Evolutionary conservation across 2,329 filamentous ascomycete species (phyloP).

Genomic region (Aspergillus pseudotamarii): DNA sequence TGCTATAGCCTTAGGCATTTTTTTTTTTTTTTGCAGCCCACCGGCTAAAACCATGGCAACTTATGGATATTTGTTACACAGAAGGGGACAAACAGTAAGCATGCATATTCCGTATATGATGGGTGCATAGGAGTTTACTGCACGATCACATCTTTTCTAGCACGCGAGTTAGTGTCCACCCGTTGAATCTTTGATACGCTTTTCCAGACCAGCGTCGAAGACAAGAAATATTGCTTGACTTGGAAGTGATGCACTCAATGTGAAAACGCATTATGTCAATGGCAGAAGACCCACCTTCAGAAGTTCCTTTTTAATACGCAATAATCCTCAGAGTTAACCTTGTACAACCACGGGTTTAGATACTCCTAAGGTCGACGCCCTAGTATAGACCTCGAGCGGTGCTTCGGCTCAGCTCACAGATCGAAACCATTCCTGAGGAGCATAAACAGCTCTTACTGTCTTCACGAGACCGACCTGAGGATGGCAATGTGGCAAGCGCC

Average conservation of each 20-base stretch:
- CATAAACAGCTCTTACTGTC: background rate
- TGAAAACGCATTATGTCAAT: background rate
- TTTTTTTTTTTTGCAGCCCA: background rate
- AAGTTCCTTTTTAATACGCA: background rate
- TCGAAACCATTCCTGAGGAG: background rate
- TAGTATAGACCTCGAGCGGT: background rate
- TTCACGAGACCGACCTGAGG: background rate
- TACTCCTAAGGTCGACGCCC: background rate
- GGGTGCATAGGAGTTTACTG: background rate
- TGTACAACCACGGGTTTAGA: background rate
- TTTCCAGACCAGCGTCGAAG: too few relatives aligned
- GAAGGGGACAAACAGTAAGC: background rate
- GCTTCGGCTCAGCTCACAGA: background rate
- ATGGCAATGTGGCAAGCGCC: background rate
- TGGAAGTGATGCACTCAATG: background rate
- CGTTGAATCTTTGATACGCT: too few relatives aligned
- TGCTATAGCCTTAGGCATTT: background rate
- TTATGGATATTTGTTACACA: background rate
- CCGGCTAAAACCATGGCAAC: background rate
- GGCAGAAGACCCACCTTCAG: background rate
- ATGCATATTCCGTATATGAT: background rate
- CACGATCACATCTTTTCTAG: background rate
- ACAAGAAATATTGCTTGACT: background rate
- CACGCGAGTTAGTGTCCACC: background rate
- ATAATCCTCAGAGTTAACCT: background rate